Percentiles rank a stretch among this genome's conserved stretches.
These are phyloP conservation scores for Petunia secreta DNA, from an alignment of 257 asterid species.

Conservation along the genomic window DNA sequence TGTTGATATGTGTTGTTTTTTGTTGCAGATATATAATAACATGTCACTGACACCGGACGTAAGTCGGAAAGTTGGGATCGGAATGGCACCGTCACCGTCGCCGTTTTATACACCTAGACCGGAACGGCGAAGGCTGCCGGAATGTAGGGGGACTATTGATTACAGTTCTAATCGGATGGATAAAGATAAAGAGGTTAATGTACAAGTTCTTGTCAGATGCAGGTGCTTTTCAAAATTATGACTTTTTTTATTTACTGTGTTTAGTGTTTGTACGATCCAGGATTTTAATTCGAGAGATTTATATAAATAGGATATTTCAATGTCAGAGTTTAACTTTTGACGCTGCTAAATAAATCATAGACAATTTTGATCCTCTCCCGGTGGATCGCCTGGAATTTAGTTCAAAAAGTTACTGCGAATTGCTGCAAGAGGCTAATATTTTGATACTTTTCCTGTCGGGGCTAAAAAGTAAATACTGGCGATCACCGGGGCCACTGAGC, in stretches of 20 bases:
- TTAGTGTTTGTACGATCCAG: not conserved
- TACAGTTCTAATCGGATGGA: slow-evolving; percentile 55
- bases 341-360: no score
- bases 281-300: not conserved
- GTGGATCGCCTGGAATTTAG: no score
- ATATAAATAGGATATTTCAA: not conserved
- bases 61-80: slow-evolving; percentile 53
- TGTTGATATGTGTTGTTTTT: not conserved
- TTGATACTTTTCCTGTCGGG: no score
- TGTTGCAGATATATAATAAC: slow-evolving; percentile 26
- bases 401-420: no score
- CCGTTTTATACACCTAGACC: slow-evolving; percentile 82
- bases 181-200: slow-evolving; percentile 72
- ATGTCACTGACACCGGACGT: slow-evolving; percentile 70
- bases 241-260: not conserved
- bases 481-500: no score
- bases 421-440: no score
- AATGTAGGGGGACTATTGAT: slow-evolving; percentile 54
- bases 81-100: slow-evolving; percentile 69
- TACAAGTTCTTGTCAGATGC: slow-evolving; percentile 90
- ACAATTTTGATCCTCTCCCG: no score
- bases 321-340: no score
- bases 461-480: no score
- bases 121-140: slow-evolving; percentile 64
- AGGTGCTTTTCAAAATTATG: slow-evolving; percentile 43